A percentile compares a stretch with the other conserved stretches of the same genome.
These are phyloP conservation scores for Xenoacremonium recifei DNA, from an alignment of 2,329 filamentous ascomycete genomes.

Conservation along the genomic window DNA sequence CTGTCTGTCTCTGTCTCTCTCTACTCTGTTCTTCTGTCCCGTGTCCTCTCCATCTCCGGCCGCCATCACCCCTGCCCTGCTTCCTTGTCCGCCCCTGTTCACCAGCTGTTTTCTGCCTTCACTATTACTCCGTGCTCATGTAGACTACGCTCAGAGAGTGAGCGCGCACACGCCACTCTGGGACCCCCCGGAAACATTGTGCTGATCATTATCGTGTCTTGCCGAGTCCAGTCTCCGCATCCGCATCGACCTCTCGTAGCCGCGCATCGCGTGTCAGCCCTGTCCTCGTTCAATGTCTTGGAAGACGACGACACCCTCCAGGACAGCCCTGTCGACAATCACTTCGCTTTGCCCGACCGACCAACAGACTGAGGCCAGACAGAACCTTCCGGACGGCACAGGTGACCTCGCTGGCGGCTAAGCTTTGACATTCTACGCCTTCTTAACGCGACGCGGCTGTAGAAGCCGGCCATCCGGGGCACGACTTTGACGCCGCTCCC, in stretches of 20 bases:
- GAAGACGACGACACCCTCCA: slow-evolving; percentile 10
- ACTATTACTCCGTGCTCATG: slow-evolving; percentile 10
- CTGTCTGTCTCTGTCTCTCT: not conserved
- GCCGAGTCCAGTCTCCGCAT: slow-evolving; percentile 20
- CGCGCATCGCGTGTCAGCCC: slow-evolving; percentile 29
- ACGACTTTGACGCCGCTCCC: slow-evolving; percentile 18
- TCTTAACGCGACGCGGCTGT: slow-evolving; percentile 20
- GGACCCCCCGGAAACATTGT: slow-evolving; percentile 23
- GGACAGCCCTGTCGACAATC: not conserved
- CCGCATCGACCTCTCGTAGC: slow-evolving; percentile 22
- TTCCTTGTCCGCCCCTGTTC: slow-evolving; percentile 1
- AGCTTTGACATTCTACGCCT: slow-evolving; percentile 13
- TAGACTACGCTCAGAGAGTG: slow-evolving; percentile 22
- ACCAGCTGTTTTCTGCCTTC: slow-evolving; percentile 1
- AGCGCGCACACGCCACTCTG: slow-evolving; percentile 22
- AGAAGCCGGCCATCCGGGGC: slow-evolving; percentile 13
- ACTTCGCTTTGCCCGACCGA: not conserved
- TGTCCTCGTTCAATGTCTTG: slow-evolving; percentile 21
- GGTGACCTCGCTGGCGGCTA: slow-evolving; percentile 14
- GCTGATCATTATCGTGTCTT: slow-evolving; percentile 28
- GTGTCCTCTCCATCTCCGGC: slow-evolving; percentile 1
- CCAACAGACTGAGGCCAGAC: no score
- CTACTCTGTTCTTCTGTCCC: slow-evolving; percentile 4
- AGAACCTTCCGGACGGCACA: slow-evolving; percentile 10
- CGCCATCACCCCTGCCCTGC: slow-evolving; percentile 3